Base-by-base conservation (phyloP, 2,329 filamentous ascomycete species). In the Pseudogymnoascus sp. region DNA sequence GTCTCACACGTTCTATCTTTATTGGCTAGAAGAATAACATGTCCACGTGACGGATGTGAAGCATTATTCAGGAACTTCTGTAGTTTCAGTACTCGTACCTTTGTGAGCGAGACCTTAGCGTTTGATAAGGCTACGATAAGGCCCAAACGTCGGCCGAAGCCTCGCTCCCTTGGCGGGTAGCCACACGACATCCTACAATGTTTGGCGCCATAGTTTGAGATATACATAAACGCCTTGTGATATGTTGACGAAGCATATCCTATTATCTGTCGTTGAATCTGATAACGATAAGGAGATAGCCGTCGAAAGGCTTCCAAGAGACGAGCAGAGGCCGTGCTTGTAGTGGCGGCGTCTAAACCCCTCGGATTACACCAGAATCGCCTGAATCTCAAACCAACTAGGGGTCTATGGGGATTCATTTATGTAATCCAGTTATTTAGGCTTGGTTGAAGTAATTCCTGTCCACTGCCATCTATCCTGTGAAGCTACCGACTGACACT, bases 61-160 rank as follows among this genome's bases (percentile, higher is more conserved):
- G 25, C 28, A 14, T 55, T 55, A 35, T 55, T 35, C 49, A 35
- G 49, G 49, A 55, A 55, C 49, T 33, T 55, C 2, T 18, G 16
- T 8, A 21, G 28, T 21, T 35, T 35, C 49, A 35, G 49, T 35
- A 28, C 11, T 16, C 43, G 43, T 49, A 55, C 49, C 49, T 55
- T 33, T 33, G 28, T 55, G 49, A 55, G 49, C 28, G 28, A 55
- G 28, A 21, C 49, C 49, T 35, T 55, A 33, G 49, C 49, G 28
- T 55, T 16, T 55, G 28, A 55, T 55, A 55, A 55, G 49, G 49
- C 49, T 55, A 55, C 49, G 49, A 55, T 55, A 55, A 55, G 49
- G 49, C 49, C 49, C 49, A 55, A 55, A 55, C 49, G 28, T 55
- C 16, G 11, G 16, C 16, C 28, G 28, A 33, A 55, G 49, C 49